Conservation (phyloP, 768 basidiomycete genomes). For the Gelatoporia subvermispora region DNA sequence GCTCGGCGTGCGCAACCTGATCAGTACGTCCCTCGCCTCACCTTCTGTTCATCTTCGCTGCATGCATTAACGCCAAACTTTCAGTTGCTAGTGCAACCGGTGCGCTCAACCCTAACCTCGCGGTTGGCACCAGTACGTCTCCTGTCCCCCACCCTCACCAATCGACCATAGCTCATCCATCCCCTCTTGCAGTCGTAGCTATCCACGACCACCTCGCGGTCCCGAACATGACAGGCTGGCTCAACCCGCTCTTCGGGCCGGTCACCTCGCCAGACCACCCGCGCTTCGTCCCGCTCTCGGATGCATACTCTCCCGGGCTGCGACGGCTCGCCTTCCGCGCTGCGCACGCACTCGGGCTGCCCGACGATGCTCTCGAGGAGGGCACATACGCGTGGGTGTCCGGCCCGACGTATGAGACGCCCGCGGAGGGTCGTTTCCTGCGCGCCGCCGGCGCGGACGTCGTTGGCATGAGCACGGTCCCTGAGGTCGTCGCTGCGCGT, state of each 20-base stretch:
- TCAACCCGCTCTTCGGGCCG: constrained; percentile 79
- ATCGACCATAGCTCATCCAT: background rate
- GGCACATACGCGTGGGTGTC: constrained; percentile 89
- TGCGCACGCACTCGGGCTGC: constrained; percentile 54
- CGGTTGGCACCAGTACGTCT: constrained; percentile 75
- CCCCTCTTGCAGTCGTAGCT: constrained; percentile 60
- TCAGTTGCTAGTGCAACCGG: constrained; percentile 89
- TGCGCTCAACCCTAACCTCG: constrained; percentile 64
- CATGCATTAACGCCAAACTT: background rate
- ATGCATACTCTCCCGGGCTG: constrained; percentile 71
- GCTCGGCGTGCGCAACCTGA: constrained; percentile 69
- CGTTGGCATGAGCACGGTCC: constrained; percentile 93
- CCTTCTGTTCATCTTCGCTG: background rate
- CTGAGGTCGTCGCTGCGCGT: constrained; percentile 78
- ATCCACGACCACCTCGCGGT: constrained; percentile 82
- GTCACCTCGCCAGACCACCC: constrained; percentile 50
- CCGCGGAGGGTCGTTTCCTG: constrained; percentile 80
- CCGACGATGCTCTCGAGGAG: constrained; percentile 58
- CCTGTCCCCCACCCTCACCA: background rate
- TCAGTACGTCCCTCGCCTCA: constrained; percentile 45
- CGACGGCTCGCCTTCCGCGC: constrained; percentile 73
- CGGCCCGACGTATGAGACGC: constrained; percentile 87
- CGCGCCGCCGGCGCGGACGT: constrained; percentile 75
- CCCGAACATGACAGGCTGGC: constrained; percentile 65
- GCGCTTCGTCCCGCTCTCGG: constrained; percentile 80